These are phyloP conservation scores for Fusarium sp. DNA, from an alignment of 2,329 filamentous ascomycete species.

Conservation along the genomic window DNA sequence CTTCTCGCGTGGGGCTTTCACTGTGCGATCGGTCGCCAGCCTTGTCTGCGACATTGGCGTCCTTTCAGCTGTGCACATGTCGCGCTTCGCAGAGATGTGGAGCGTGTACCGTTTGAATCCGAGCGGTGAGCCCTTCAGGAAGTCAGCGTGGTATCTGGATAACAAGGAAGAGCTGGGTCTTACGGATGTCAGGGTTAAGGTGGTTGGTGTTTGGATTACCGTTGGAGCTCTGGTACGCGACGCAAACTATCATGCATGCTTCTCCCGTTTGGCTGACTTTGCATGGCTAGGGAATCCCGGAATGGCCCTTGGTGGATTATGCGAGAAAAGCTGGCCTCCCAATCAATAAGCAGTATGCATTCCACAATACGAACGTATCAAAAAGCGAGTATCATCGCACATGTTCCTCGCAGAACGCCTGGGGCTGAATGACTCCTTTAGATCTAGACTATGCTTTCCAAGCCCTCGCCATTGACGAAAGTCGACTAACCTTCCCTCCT, in stretches of 20 bases:
- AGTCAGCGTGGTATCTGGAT: background rate
- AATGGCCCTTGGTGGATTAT: background rate
- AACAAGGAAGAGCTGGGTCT: background rate
- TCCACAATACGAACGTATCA: background rate
- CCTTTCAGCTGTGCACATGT: background rate
- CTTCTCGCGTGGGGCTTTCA: background rate
- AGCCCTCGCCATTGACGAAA: background rate
- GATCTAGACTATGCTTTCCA: background rate
- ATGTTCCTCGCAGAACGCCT: background rate
- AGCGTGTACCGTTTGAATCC: background rate
- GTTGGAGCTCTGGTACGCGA: background rate
- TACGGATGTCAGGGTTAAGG: background rate
- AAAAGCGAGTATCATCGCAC: background rate
- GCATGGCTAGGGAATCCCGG: background rate
- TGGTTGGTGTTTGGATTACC: background rate
- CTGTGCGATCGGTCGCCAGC: background rate
- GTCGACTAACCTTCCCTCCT: background rate
- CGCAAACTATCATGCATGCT: background rate
- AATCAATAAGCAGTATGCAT: background rate
- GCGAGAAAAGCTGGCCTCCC: background rate
- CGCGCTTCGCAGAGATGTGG: background rate
- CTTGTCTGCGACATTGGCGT: background rate
- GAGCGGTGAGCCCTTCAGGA: background rate
- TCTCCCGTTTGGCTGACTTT: background rate
- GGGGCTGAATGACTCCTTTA: background rate